phyloP scores from a whole-genome alignment of 106 monocot species.

The Dactylorhiza incarnata region DNA sequence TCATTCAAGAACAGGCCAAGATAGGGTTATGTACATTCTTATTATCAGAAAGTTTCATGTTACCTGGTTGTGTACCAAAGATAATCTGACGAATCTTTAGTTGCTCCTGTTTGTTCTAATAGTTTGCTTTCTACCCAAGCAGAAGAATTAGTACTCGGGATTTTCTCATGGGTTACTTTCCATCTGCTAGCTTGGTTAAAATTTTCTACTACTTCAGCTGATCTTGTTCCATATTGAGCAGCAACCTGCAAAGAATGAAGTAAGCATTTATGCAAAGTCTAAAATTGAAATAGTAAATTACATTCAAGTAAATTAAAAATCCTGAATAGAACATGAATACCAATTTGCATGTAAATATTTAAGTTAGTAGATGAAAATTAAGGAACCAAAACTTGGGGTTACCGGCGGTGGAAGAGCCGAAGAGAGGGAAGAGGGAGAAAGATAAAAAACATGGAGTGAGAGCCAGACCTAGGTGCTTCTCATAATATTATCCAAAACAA shows the following conservation, averaged over 20 bases:
- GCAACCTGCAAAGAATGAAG: conserved; percentile 29
- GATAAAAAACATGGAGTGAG: too few species aligned
- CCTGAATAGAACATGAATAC: neutral
- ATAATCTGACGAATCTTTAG: conserved; percentile 86
- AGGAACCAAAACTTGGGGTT: too few species aligned
- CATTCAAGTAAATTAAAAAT: neutral
- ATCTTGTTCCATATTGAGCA: conserved; percentile 42
- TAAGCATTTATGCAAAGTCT: neutral
- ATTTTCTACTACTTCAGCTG: conserved; percentile 18
- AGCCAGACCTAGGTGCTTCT: too few species aligned
- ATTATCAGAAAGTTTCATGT: neutral
- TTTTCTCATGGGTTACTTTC: conserved; percentile 40
- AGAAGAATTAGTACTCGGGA: conserved; percentile 14
- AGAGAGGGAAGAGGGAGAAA: too few species aligned
- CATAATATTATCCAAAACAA: neutral
- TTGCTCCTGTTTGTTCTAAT: conserved; percentile 54
- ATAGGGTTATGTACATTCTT: too few species aligned
- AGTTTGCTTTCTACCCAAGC: conserved; percentile 25
- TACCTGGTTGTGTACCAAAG: conserved; percentile 87
- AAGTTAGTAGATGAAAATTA: neutral
- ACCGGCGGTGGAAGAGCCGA: too few species aligned
- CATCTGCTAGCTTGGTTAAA: conserved; percentile 37
- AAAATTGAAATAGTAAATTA: neutral
- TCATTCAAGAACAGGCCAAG: too few species aligned
- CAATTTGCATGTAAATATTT: neutral